These are phyloP conservation scores for Extremus antarcticus DNA, from an alignment of 495 filamentous ascomycete genomes.

Conservation along the genomic window DNA sequence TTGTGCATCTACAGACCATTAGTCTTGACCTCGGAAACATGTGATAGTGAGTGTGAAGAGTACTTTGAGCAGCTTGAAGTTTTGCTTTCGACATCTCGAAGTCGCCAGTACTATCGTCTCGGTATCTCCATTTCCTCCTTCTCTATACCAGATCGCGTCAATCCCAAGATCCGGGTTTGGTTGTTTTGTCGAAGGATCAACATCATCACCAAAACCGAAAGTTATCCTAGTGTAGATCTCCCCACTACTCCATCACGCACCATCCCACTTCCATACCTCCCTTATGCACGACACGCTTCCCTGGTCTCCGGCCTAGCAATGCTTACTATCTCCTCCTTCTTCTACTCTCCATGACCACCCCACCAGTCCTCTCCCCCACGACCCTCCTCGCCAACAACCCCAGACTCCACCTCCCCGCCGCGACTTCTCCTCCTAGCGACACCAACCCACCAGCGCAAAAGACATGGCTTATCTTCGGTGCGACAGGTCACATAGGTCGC, in stretches of 20 bases:
- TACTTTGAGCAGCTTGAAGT: constrained; percentile 1
- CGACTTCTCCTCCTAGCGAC: constrained; percentile 11
- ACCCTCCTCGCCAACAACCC: background rate
- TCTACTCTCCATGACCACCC: background rate
- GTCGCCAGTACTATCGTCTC: background rate
- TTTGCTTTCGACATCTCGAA: constrained; percentile 8
- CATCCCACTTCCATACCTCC: background rate
- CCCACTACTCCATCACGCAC: no score
- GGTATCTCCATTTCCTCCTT: background rate
- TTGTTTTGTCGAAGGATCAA: no score
- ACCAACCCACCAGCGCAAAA: constrained; percentile 12
- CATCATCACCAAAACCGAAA: no score
- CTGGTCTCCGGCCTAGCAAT: background rate
- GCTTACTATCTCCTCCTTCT: no score
- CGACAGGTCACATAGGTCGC: constrained; percentile 90
- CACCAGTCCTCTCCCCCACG: background rate
- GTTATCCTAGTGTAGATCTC: no score
- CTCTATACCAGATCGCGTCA: no score
- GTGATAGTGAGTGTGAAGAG: background rate
- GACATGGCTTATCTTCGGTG: constrained; percentile 62
- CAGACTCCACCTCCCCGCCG: constrained; percentile 9
- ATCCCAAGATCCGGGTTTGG: no score
- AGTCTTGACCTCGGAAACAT: background rate
- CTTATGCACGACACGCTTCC: background rate
- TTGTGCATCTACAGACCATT: background rate